Base-by-base conservation (phyloP, 2,329 filamentous ascomycete genomes). In the Niveomyces coronatus region DNA sequence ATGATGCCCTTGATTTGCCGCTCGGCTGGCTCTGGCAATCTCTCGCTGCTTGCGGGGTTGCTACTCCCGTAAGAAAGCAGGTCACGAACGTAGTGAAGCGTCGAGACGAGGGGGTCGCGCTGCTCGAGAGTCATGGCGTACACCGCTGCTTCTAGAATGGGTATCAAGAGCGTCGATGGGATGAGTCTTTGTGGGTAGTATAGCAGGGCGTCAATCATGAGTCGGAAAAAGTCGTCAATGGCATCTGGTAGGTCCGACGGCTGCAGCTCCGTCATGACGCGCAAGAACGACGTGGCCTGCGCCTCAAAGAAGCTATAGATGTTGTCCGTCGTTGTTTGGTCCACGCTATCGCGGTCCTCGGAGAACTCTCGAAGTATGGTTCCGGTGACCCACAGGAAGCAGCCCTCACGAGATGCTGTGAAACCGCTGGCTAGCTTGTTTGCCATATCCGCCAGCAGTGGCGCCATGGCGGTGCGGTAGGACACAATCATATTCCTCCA, bases 401-500 rank as follows among this genome's bases (percentile, higher is more conserved):
- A 95, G 10, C 91, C 91, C 61, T 98, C 89, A 44, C 80, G 76
- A 9, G 89, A 95, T 14, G 75, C 72, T 39, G 82, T 74, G 56
- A 98, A 98, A 4, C 89, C 88, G 45, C 71, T 73, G 1, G 85
- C 85, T 41, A 98, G 74, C 60, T 89, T 93, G 50, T 89, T 84
- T 14, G 91, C 93, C 61, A 98, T 78, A 15, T 78, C 74, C 1
- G 84, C 83, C 31, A 98, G 71, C 31, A 98, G 65, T 17, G 89
- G 87, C 11, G 82, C 76, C 68, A 93, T 94, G 35, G 83, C 83
- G 3, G 82, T 91, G 47, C 91, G 78, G 60, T 96, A 96, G 0
- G 88, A 94, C 42, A 96, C 86, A 27, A 98, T 77, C 85, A 96
- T 95, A 57, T 89, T 84, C 45, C 93, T 78, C 87, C 89, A 98